phyloP scores from a whole-genome alignment of 2,329 filamentous ascomycete species.

The Sphaerulina musiva region DNA sequence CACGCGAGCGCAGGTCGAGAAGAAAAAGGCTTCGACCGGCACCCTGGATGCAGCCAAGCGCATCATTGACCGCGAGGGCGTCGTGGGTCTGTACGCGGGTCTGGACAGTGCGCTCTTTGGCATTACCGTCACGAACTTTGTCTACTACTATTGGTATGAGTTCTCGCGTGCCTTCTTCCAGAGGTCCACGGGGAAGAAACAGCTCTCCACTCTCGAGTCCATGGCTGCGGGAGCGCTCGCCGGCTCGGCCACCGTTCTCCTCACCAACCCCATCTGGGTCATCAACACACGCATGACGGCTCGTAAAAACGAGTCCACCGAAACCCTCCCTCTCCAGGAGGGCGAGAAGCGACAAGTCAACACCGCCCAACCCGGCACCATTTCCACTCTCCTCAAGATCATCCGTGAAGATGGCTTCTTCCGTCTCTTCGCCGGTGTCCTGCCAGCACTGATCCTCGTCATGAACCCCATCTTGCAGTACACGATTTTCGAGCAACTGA shows the following conservation, averaged over 20 bases:
- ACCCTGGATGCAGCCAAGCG: slow-evolving; percentile 75
- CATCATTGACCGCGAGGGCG: slow-evolving; percentile 86
- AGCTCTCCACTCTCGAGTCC: slow-evolving; percentile 83
- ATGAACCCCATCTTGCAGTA: slow-evolving; percentile 99
- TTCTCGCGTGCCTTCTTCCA: slow-evolving; percentile 88
- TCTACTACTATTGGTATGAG: slow-evolving; percentile 99
- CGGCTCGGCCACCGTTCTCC: slow-evolving; percentile 84
- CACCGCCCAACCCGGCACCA: slow-evolving; percentile 60
- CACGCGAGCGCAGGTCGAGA: slow-evolving; percentile 95
- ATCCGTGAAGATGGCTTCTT: slow-evolving; percentile 75
- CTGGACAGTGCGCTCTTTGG: slow-evolving; percentile 92
- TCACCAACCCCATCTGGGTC: slow-evolving; percentile 99
- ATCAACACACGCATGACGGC: slow-evolving; percentile 98
- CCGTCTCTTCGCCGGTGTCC: slow-evolving; percentile 84
- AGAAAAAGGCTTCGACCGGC: slow-evolving; percentile 78
- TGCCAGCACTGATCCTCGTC: slow-evolving; percentile 87
- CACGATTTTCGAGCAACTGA: slow-evolving; percentile 96
- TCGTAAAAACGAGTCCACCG: slow-evolving; percentile 55
- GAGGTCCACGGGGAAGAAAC: slow-evolving; percentile 63
- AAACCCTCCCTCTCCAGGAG: slow-evolving; percentile 32
- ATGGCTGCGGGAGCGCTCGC: slow-evolving; percentile 95
- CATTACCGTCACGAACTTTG: slow-evolving; percentile 97
- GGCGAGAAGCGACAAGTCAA: slow-evolving; percentile 37
- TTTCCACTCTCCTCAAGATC: slow-evolving; percentile 73
- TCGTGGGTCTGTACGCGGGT: slow-evolving; percentile 83